Base-by-base conservation (phyloP, 768 basidiomycete genomes). In the Amanita brunnescens region DNA sequence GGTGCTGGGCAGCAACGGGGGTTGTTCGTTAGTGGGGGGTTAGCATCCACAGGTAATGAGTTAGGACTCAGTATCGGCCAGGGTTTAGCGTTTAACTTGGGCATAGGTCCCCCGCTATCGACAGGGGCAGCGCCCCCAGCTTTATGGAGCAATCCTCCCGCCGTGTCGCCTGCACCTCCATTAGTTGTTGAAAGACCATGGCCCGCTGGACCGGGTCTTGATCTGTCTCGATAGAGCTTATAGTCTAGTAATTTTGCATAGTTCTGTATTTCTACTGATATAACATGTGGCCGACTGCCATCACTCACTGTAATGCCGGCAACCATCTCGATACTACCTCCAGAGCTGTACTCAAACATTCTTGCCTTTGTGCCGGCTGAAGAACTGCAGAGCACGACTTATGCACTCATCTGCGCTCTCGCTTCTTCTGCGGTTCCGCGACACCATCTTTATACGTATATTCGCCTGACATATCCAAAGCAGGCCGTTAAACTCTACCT, bases 301-400 rank as follows among this genome's bases (percentile, higher is more conserved):
- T 33, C 33, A 29, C n/a, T 55, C 45, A 46, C 26, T 33, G 32
- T 18, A 3, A 52, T 53, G 45, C 55, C 51, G 57, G 64, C 64
- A 63, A 61, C 62, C 29, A 54, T 70, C 14, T 63, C 61, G 12
- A 46, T 40, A 3, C 65, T 91, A 18, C 87, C 89, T 7, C 61
- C 78, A 3, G 88, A 91, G 64, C 70, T 91, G 6, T 83, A 85
- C 62, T 69, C 74, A 14, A 64, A 68, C 13, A 80, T 90, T 57
- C 65, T 91, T 38, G 60, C 64, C 16, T 71, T 76, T 14, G 54
- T 90, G 14, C 71, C 78, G 2, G 58, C 68, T 0, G 52, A 67
- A 7, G 65, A 72, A 32, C 67, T 75, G 12, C 81, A 83, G 52
- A 65, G 67, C 7, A 76, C 81, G 0, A 67, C 81, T 8, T 63